A percentile compares a stretch with the other conserved stretches of the same genome.
These are phyloP conservation scores for Saturnispora dispora DNA, from an alignment of 805 yeast species.

Conservation along the genomic window DNA sequence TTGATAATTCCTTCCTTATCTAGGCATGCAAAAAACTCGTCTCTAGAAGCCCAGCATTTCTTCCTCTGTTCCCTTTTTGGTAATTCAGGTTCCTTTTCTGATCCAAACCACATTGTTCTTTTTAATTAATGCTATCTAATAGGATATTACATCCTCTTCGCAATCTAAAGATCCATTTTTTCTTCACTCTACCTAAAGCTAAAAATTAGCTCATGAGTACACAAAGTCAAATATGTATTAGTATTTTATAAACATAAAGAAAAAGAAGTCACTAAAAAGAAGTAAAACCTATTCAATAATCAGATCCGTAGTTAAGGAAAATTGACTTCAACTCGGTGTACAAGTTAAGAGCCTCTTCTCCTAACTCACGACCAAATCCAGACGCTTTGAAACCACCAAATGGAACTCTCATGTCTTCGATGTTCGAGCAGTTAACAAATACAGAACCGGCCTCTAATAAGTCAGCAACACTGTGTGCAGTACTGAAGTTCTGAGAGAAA, in stretches of 20 bases:
- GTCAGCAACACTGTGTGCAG: constrained; percentile 42
- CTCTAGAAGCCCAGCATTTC: constrained; percentile 88
- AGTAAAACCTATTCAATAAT: neutral
- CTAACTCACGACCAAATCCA: constrained; percentile 77
- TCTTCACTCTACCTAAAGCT: neutral
- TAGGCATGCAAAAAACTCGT: constrained; percentile 64
- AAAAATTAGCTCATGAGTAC: neutral
- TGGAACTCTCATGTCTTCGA: constrained; percentile 55
- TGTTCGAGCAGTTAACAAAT: constrained; percentile 63
- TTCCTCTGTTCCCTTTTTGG: constrained; percentile 58
- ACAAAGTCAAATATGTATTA: neutral
- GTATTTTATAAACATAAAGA: neutral
- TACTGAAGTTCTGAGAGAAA: constrained; percentile 57
- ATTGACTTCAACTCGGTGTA: constrained; percentile 73
- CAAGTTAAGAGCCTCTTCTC: constrained; percentile 59
- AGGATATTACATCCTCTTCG: neutral
- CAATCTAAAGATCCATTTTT: neutral
- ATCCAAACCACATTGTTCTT: constrained; percentile 3
- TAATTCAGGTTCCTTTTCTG: constrained; percentile 26
- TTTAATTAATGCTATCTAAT: neutral
- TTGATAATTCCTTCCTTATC: constrained; percentile 58
- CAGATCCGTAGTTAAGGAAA: constrained; percentile 40
- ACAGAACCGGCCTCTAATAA: constrained; percentile 59
- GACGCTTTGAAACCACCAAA: constrained; percentile 76
- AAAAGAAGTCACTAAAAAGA: constrained; percentile 6